phyloP scores from a whole-genome alignment of 768 basidiomycete genomes.

The Xerocomellus dryophilus region DNA sequence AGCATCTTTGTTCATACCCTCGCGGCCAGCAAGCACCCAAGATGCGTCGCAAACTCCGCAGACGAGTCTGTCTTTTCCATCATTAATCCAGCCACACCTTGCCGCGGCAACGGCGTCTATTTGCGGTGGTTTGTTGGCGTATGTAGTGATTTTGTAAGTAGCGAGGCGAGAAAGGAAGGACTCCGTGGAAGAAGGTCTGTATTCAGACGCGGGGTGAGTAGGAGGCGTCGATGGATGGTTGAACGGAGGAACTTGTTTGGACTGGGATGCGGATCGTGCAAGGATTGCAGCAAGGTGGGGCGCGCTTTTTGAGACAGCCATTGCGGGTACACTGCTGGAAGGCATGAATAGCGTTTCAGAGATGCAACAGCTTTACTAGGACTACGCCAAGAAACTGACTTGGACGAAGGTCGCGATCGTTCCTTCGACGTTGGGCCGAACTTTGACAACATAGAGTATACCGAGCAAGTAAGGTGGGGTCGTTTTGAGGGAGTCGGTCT shows the following conservation, averaged over 20 bases:
- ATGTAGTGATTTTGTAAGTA: constrained; percentile 78
- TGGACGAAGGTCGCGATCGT: constrained; percentile 30
- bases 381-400: constrained; percentile 11
- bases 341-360: constrained; percentile 1
- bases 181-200: constrained; percentile 72
- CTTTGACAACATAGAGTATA: constrained; percentile 78
- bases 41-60: constrained; percentile 70
- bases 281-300: constrained; percentile 73
- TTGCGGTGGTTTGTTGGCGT: constrained; percentile 68
- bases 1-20: constrained; percentile 73
- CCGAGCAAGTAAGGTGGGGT: constrained; percentile 50
- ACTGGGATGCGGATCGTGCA: constrained; percentile 55
- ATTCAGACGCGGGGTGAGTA: constrained; percentile 48
- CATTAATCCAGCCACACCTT: constrained; percentile 81
- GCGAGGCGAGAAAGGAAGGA: constrained; percentile 72
- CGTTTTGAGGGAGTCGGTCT: constrained; percentile 49
- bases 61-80: constrained; percentile 74
- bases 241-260: constrained; percentile 49
- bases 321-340: constrained; percentile 7
- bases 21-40: constrained; percentile 69
- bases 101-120: constrained; percentile 80
- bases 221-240: constrained; percentile 33
- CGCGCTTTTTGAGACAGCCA: constrained; percentile 50
- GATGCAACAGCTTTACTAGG: background rate
- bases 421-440: constrained; percentile 65